A percentile compares a stretch with the other conserved stretches of the same genome.
Conservation (phyloP, 2,329 filamentous ascomycete species). For the Talaromyces sp. region DNA sequence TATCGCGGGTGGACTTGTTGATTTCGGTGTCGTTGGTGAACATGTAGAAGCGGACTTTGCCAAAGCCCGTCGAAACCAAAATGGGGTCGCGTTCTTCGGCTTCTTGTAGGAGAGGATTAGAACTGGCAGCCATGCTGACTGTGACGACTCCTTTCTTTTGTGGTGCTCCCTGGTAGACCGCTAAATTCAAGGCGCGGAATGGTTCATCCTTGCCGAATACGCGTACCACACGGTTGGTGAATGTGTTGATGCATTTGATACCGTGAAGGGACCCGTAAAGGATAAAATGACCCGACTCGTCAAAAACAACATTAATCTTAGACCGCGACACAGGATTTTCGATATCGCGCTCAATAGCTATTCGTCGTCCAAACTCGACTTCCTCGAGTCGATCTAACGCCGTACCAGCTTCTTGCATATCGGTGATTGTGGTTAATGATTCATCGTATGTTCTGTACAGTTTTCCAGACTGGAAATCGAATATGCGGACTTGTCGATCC, state of each 20-base stretch:
- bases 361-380: slow-evolving; percentile 83
- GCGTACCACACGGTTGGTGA: slow-evolving; percentile 87
- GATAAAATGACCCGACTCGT: slow-evolving; percentile 93
- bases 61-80: slow-evolving; percentile 74
- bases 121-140: slow-evolving; percentile 93
- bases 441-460: slow-evolving; percentile 92
- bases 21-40: slow-evolving; percentile 88
- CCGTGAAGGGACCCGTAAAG: slow-evolving; percentile 90
- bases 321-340: slow-evolving; percentile 64
- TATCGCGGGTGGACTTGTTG: slow-evolving; percentile 77
- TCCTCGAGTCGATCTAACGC: slow-evolving; percentile 76
- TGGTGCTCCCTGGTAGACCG: slow-evolving; percentile 90
- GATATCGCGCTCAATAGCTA: slow-evolving; percentile 82
- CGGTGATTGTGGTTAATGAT: slow-evolving; percentile 79
- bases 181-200: slow-evolving; percentile 75
- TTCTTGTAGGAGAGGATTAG: slow-evolving; percentile 88
- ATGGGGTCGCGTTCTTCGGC: slow-evolving; percentile 89
- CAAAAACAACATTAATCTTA: slow-evolving; percentile 84
- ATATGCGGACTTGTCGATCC: slow-evolving; percentile 86
- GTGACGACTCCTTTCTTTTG: slow-evolving; percentile 92
- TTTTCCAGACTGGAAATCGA: slow-evolving; percentile 86
- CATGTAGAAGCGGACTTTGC: slow-evolving; percentile 94
- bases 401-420: slow-evolving; percentile 94
- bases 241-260: slow-evolving; percentile 91
- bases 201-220: slow-evolving; percentile 88